Percentiles rank a stretch among this genome's conserved stretches.
Evolutionary conservation across 2,329 filamentous ascomycete genomes (phyloP).

Genomic region (Ascochyta pisi): DNA sequence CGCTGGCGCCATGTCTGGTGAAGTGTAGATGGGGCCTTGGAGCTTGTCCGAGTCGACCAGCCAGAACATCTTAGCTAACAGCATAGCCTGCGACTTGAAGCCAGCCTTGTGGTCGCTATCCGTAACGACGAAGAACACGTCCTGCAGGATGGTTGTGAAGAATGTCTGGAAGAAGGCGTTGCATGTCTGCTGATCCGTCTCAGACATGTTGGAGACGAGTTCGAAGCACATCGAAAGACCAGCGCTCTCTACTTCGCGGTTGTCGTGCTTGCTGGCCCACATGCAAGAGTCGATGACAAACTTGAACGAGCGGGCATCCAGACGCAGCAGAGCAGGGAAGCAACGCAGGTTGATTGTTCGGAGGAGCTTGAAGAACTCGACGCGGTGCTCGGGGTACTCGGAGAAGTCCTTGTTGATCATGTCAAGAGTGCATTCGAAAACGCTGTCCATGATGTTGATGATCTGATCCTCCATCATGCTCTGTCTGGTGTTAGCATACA

Average conservation of each 20-base stretch:
- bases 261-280: constrained; percentile 99
- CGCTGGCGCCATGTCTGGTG: constrained; percentile 76
- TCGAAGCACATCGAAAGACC: constrained; percentile 98
- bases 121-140: constrained; percentile 97
- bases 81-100: constrained; percentile 96
- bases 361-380: constrained; percentile 99
- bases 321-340: constrained; percentile 91
- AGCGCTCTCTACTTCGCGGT: constrained; percentile 94
- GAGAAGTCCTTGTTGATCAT: constrained; percentile 99
- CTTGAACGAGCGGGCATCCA: constrained; percentile 97
- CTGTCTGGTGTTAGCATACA: constrained; percentile 55
- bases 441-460: constrained; percentile 95
- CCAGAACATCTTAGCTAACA: constrained; percentile 95
- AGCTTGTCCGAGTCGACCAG: constrained; percentile 92
- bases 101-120: constrained; percentile 98
- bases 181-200: constrained; percentile 83
- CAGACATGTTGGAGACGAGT: constrained; percentile 95
- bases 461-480: constrained; percentile 98
- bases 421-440: constrained; percentile 96
- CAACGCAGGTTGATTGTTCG: constrained; percentile 96
- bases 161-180: constrained; percentile 98
- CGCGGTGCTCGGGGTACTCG: constrained; percentile 96
- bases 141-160: constrained; percentile 92
- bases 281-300: constrained; percentile 99
- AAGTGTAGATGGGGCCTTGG: constrained; percentile 84